These are phyloP conservation scores for Pseudogymnoascus sp. DNA, from an alignment of 2,329 filamentous ascomycete species.

Conservation along the genomic window DNA sequence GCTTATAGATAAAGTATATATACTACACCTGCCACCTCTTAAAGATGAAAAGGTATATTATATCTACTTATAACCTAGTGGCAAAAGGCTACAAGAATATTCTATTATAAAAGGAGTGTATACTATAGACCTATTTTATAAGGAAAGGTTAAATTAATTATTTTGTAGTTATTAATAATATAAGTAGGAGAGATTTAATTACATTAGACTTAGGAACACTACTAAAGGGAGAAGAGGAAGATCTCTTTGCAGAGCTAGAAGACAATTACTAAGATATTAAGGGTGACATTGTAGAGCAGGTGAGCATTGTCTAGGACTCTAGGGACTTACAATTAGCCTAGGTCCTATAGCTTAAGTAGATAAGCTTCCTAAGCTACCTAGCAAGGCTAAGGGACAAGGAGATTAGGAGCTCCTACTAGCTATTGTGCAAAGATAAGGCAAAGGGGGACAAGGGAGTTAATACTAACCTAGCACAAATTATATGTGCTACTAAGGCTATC, in stretches of 20 bases:
- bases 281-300: conserved; percentile 12
- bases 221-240: conserved; percentile 6
- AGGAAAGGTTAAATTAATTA: not conserved
- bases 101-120: not conserved
- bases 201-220: not conserved
- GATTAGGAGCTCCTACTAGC: conserved; percentile 15
- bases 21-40: not conserved
- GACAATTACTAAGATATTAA: conserved; percentile 11
- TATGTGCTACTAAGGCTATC: conserved; percentile 9
- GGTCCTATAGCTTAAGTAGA: conserved; percentile 14
- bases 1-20: not conserved
- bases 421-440: conserved; percentile 12
- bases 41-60: no score
- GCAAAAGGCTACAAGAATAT: no score
- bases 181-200: not conserved
- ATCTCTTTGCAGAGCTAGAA: conserved; percentile 13
- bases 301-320: conserved; percentile 11
- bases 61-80: no score
- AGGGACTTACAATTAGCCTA: conserved; percentile 10
- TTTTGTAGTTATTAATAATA: not conserved
- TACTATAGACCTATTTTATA: not conserved
- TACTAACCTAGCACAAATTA: conserved; percentile 12
- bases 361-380: conserved; percentile 11
- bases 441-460: conserved; percentile 9
- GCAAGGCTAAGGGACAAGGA: conserved; percentile 11